Conservation (phyloP, 2,329 filamentous ascomycete species). For the Neobulgaria alba region DNA sequence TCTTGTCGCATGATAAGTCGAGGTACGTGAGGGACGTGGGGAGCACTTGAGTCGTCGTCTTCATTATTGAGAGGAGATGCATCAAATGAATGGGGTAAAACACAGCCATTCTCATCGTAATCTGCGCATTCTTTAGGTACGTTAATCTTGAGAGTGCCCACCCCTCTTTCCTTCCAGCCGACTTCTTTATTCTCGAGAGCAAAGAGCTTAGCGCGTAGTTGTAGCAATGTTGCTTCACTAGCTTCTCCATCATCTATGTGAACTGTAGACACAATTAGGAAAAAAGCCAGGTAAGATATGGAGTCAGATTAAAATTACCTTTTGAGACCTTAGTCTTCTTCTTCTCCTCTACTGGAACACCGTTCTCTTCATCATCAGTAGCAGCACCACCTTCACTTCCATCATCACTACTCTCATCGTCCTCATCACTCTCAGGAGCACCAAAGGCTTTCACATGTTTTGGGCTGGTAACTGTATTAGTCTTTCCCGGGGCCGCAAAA, state of each 20-base stretch:
- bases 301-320: conserved; percentile 43
- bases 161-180: conserved; percentile 82
- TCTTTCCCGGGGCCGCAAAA: conserved; percentile 58
- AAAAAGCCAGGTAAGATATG: too few relatives aligned
- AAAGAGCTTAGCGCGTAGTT: conserved; percentile 77
- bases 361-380: conserved; percentile 38
- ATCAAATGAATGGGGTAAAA: conserved; percentile 47
- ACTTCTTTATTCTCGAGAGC: conserved; percentile 54
- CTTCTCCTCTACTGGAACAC: conserved; percentile 48
- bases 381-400: conserved; percentile 35
- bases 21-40: conserved; percentile 36
- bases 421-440: conserved; percentile 58
- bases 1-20: conserved; percentile 88
- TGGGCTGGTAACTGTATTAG: conserved; percentile 38
- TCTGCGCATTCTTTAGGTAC: conserved; percentile 50
- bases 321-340: conserved; percentile 59
- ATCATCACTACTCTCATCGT: conserved; percentile 39
- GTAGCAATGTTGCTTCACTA: conserved; percentile 66
- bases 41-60: conserved; percentile 28
- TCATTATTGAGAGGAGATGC: conserved; percentile 44
- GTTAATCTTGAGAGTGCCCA: conserved; percentile 79
- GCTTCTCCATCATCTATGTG: conserved; percentile 79
- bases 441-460: conserved; percentile 69
- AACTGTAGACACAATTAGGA: too few relatives aligned
- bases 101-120: conserved; percentile 42